Evolutionary conservation across 768 basidiomycete genomes (phyloP), one percentile per base, ranked within the genome.

Genomic region (Phanerodontia chrysosporium): DNA sequence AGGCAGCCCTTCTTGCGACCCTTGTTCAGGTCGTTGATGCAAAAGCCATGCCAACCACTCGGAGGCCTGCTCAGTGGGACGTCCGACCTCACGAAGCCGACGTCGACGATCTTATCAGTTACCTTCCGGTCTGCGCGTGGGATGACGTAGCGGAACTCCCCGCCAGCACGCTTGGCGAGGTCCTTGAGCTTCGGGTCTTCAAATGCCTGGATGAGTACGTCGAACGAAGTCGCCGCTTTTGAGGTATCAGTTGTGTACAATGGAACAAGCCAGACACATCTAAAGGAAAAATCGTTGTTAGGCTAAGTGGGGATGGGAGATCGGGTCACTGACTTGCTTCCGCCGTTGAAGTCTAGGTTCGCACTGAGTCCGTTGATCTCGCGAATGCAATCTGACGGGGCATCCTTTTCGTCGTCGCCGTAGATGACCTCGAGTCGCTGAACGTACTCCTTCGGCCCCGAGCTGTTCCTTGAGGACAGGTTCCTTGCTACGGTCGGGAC

Each of bases 101-200:
- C 55, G 16, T 45, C 55, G 24, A 32, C 45, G 55, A 57, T 57
- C n/a, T 57, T 57, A 14, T 45, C 45, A 13, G 55, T 3, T 1
- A 30, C 9, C 44, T 22, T 48, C 6, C 55, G 44, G 45, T 57
- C 44, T 8, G 55, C 55, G 13, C 55, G 22, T 4, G 55, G 28
- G 25, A 57, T 27, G n/a, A 57, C 45, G 29, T 57, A 57, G 28
- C 44, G 55, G 55, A 57, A 57, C 6, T 57, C 55, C 25, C 55
- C 55, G 24, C 53, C 53, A 9, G 55, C 29, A 22, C 55, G 42
- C 21, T 25, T 27, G 6, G 55, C 55, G 22, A 48, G 44, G 55
- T 32, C 44, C 29, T 21, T 2, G 8, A 57, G 29, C 45, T 57
- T 57, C 27, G 55, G 45, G 24, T 45, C 55, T 24, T 57, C 42